phyloP scores from a whole-genome alignment of 108 stramenopile genomes.

The Craspedostauros australis region DNA sequence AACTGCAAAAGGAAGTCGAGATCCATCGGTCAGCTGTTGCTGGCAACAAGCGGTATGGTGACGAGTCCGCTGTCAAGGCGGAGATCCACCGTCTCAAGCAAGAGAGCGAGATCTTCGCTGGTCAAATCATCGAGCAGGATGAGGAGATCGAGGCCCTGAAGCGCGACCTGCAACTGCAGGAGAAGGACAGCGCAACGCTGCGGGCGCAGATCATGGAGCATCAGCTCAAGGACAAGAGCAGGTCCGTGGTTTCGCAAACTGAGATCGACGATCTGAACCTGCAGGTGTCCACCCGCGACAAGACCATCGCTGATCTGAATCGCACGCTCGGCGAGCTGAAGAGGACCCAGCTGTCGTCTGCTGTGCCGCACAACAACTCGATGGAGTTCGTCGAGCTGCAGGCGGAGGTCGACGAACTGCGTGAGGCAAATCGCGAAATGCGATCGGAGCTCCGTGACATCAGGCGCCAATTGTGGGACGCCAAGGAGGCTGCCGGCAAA shows the following conservation, averaged over 20 bases:
- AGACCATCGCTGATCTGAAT: neutral
- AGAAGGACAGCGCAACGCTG: conserved; percentile 19
- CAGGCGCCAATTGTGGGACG: conserved; percentile 23
- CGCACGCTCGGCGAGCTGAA: neutral
- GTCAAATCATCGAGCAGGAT: conserved; percentile 82
- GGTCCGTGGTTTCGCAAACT: too few species aligned
- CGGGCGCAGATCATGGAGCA: conserved; percentile 13
- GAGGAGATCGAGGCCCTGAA: conserved; percentile 61
- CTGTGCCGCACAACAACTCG: too few species aligned
- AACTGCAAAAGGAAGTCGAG: conserved; percentile 23
- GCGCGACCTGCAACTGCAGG: conserved; percentile 26
- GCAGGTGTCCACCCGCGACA: neutral
- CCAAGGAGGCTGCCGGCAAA: conserved; percentile 25
- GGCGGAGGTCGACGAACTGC: conserved; percentile 41
- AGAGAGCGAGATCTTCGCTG: conserved; percentile 82
- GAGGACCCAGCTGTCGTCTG: too few species aligned
- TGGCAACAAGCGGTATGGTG: conserved; percentile 1
- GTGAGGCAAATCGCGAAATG: conserved; percentile 27
- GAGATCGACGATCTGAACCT: too few species aligned
- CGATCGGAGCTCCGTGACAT: conserved; percentile 27
- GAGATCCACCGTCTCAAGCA: conserved; percentile 57
- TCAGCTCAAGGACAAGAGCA: neutral
- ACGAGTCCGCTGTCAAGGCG: conserved; percentile 1
- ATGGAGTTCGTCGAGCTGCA: conserved; percentile 9
- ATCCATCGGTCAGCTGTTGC: too few species aligned